Evolutionary conservation across 805 yeast species (phyloP), one percentile per base, ranked within the genome.

Genomic region (Starmerella powellii): DNA sequence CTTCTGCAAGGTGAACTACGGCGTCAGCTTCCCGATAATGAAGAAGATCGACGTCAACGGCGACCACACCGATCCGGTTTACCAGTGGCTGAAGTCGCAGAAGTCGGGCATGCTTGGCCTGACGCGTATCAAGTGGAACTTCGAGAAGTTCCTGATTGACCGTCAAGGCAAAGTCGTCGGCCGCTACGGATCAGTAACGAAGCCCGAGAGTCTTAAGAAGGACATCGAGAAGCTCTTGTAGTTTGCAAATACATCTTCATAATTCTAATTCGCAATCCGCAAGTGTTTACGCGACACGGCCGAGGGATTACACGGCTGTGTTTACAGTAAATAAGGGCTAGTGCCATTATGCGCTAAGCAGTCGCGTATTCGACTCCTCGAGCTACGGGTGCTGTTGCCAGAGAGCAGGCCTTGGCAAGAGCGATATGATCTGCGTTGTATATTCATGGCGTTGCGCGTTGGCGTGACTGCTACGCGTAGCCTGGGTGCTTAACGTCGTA

Each of bases 1-100:
- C 40, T 81, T 80, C 66, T 86, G 95, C 63, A 63, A 72, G 33
- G 57, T 76, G 56, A 87, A 84, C 68, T 91, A 78, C 59, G 95
- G 95, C 44, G 96, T 88, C 32, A 68, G 81, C 16, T 88, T 91
- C 79, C 95, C 95, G 32, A 72, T 88, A 20, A 65, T 88, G 73
- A 70, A 73, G 60, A 88, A 87, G 71, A 62, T 87, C 45, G 86
- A 87, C 34, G 97, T 91, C 54, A 91, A 88, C 61, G 98, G 98
- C 41, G 64, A 71, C 49, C 64, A 77, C 34, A 76, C 83, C 17
- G 87, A 82, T 58, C 84, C 88, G 19, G 86, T 88, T 31, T 88
- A 77, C 66, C 66, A 73, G 57, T 88, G 62, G 68, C 72, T 88
- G 59, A 88, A 91, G 70, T 54, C 62, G 36, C 61, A 74, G 73